These are phyloP conservation scores for Cutaneotrichosporon sp. DNA, from an alignment of 1,284 basidiomycete species.

Conservation along the genomic window DNA sequence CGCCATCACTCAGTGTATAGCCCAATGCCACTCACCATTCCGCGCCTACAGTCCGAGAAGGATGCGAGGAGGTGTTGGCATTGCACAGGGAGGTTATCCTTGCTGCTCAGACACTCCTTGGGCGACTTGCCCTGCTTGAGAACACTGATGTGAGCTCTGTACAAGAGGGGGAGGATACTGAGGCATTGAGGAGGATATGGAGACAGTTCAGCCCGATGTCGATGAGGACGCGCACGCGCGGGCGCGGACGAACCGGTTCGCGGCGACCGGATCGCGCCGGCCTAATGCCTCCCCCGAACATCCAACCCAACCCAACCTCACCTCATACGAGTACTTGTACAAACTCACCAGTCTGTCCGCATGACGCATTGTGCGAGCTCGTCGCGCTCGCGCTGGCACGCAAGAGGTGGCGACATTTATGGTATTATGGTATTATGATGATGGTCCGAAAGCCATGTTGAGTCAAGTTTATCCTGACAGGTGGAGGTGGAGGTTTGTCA, in stretches of 20 bases:
- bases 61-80: constrained; percentile 50
- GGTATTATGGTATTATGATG: too few species aligned
- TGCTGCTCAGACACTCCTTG: constrained; percentile 43
- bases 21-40: constrained; percentile 41
- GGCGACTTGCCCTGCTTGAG: constrained; percentile 46
- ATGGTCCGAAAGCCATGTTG: neutral
- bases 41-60: constrained; percentile 52
- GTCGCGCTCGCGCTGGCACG: constrained; percentile 44
- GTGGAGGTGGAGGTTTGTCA: constrained; percentile 3
- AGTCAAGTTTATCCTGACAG: neutral
- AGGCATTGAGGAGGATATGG: neutral
- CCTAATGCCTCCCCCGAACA: too few species aligned
- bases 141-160: constrained; percentile 32
- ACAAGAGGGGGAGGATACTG: neutral
- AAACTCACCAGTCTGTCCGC: constrained; percentile 48
- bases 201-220: neutral
- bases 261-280: too few species aligned
- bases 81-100: constrained; percentile 47
- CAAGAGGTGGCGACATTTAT: constrained; percentile 16
- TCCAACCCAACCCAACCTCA: neutral
- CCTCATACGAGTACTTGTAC: too few species aligned
- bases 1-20: too few species aligned
- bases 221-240: too few species aligned
- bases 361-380: constrained; percentile 50
- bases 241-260: too few species aligned